phyloP scores from a whole-genome alignment of 306 rosid species.

The Alnus glutinosa region DNA sequence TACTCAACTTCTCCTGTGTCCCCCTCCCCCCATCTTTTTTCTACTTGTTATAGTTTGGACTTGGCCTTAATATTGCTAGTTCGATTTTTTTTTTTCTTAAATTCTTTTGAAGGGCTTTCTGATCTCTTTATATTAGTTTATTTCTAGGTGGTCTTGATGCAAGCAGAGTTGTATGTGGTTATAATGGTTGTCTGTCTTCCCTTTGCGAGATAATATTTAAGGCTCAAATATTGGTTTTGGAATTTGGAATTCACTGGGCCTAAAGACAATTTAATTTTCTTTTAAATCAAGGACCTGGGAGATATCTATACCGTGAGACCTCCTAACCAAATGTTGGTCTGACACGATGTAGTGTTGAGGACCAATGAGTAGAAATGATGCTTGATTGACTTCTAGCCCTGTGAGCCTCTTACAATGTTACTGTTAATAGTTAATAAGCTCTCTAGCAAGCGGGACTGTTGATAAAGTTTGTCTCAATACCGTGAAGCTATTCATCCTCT shows the following conservation, averaged over 20 bases:
- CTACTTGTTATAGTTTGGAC: background rate
- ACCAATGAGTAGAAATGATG: constrained; percentile 12
- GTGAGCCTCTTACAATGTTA: background rate
- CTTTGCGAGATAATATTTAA: background rate
- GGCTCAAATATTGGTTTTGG: background rate
- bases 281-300: background rate
- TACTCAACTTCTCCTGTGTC: constrained; percentile 13
- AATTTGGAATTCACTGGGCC: background rate
- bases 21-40: background rate
- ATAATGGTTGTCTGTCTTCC: background rate
- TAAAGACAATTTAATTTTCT: background rate
- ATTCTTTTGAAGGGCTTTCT: background rate
- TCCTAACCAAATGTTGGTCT: background rate
- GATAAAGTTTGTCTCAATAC: background rate
- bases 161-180: background rate
- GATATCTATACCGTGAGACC: background rate
- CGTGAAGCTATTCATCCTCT: background rate
- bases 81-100: background rate
- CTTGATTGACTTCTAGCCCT: background rate
- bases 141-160: background rate
- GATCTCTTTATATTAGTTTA: background rate
- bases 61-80: background rate
- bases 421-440: background rate
- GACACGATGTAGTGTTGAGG: background rate
- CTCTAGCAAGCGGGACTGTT: background rate